Evolutionary conservation across 139 green algal species (phyloP), one percentile per base, ranked within the genome.

Genomic region (Chlorella sp.): DNA sequence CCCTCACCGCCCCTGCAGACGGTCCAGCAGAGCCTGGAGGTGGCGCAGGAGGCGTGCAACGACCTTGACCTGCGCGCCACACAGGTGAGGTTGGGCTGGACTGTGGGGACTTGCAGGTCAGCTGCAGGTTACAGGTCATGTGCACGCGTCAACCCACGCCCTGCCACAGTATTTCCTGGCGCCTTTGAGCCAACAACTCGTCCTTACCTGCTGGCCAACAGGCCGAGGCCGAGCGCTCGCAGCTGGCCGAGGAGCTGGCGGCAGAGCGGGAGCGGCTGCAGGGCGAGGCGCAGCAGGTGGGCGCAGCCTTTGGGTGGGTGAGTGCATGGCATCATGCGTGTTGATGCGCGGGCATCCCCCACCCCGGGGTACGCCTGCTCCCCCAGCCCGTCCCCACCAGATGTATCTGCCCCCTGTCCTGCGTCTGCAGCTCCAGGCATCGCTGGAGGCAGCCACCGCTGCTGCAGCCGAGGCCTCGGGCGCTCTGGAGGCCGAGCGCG

Each of bases 21-120:
- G 6, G 75, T 60, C 9, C 69, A 73, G 72, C 44, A 73, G 72
- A 67, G 58, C 56, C 82, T 86, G 70, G 69, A 78, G 41, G 73
- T 80, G 30, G 70, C 82, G 30, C 82, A 86, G 56, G 82, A 86
- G 54, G 82, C 70, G 8, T 86, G 82, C 72, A 86, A 81, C 40
- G 72, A 86, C 41, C 72, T 86, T 56, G 82, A 86, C 72, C 28
- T 86, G 32, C 30, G 73, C 7, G 84, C 84, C 28, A 78, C 43
- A 28, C 36, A 78, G 72, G 72, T 48, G 9, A 44, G 51, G 11
- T 60, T 11, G 30, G 9, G 72, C 44, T 24, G 43, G 9, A n/a
- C n/a, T n/a, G n/a, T n/a, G n/a, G n/a, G n/a, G n/a, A n/a, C n/a
- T n/a, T n/a, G n/a, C n/a, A n/a, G n/a, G n/a, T n/a, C n/a, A n/a